A percentile compares a stretch with the other conserved stretches of the same genome.
These are phyloP conservation scores for Jackrogersella minutella DNA, from an alignment of 495 filamentous ascomycete species.

Conservation along the genomic window DNA sequence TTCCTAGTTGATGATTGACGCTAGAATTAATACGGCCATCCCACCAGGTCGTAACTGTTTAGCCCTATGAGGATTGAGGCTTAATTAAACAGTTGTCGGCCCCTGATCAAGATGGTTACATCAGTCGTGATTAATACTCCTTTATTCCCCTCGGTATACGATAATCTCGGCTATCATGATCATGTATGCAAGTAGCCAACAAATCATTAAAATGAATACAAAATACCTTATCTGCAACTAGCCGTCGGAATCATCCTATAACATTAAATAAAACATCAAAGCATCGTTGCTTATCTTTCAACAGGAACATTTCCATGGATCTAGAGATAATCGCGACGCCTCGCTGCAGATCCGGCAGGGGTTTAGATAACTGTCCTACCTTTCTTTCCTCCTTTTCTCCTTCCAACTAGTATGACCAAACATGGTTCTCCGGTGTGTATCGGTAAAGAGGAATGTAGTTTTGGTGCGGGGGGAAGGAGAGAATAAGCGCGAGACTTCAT, in stretches of 20 bases:
- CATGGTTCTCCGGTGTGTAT: conserved; percentile 17
- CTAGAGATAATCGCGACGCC: not conserved
- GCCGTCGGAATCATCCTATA: not conserved
- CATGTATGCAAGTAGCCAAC: not conserved
- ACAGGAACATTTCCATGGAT: conserved; percentile 28
- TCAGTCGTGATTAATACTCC: not conserved
- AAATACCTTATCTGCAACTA: conserved; percentile 6
- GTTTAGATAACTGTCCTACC: conserved; percentile 20
- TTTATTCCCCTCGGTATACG: not conserved
- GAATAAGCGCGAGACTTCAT: conserved; percentile 9
- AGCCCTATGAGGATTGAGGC: not conserved
- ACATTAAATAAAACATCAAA: not conserved
- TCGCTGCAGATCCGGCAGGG: conserved; percentile 37
- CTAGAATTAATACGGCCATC: not conserved
- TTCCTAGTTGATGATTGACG: too few species aligned
- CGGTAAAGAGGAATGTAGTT: conserved; percentile 6
- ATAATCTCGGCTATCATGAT: not conserved
- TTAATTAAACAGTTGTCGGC: not conserved
- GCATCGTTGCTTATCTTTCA: conserved; percentile 24
- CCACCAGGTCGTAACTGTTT: not conserved
- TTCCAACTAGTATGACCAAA: too few species aligned
- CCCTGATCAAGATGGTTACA: not conserved
- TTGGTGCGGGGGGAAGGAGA: conserved; percentile 9
- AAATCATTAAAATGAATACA: not conserved
- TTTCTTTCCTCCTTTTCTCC: too few species aligned